These are phyloP conservation scores for Diutina scorzettiae DNA, from an alignment of 1,139 yeast genomes.

Conservation along the genomic window DNA sequence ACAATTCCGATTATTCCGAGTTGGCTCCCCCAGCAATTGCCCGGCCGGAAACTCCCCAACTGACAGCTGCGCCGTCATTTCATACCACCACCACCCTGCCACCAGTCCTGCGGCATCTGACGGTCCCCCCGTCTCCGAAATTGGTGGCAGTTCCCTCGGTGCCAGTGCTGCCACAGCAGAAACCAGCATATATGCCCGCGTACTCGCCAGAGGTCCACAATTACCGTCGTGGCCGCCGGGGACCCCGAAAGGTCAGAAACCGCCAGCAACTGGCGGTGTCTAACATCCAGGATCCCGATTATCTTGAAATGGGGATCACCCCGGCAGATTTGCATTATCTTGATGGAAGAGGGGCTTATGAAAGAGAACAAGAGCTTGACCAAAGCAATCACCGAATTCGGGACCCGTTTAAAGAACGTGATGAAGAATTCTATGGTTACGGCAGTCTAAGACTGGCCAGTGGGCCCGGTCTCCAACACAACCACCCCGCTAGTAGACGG, in stretches of 20 bases:
- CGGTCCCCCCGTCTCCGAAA: slow-evolving; percentile 1
- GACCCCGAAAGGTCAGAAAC: background rate
- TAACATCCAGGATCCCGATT: slow-evolving; percentile 7
- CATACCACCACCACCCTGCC: background rate
- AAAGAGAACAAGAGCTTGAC: background rate
- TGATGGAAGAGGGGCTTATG: background rate
- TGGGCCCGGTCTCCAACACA: background rate
- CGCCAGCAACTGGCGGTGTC: slow-evolving; percentile 1
- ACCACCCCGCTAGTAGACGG: background rate
- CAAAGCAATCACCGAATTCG: slow-evolving; percentile 3
- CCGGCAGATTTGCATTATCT: slow-evolving; percentile 9
- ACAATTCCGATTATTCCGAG: background rate
- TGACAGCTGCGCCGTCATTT: background rate
- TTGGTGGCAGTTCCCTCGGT: background rate
- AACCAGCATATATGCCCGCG: background rate
- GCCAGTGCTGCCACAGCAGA: background rate
- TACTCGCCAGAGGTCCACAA: background rate
- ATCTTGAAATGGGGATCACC: slow-evolving; percentile 9
- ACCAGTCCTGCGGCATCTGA: background rate
- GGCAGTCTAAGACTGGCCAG: background rate
- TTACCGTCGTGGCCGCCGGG: background rate
- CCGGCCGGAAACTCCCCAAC: background rate
- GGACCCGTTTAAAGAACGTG: slow-evolving; percentile 7
- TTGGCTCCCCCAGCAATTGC: background rate
- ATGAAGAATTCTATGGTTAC: slow-evolving; percentile 2